Base-by-base conservation (phyloP, 1,139 yeast genomes). In the Candida sanyaensis region DNA sequence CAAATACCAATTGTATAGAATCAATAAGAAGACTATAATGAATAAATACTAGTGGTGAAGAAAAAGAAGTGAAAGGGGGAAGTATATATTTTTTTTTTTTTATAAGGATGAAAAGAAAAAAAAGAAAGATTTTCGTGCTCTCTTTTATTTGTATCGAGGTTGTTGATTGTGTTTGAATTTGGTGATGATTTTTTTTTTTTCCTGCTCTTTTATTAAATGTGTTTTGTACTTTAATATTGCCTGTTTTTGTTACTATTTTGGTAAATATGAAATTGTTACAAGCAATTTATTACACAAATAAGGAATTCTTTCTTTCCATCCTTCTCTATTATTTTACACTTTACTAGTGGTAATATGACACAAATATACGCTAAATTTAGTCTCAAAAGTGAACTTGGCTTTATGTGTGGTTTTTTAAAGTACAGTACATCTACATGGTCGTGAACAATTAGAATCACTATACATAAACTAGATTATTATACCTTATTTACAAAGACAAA, bases 171-270 rank as follows among this genome's bases (percentile, higher is more conserved):
- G 29, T 24, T 36, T 12, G 29, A 24, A 24, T 6, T 17, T 32
- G 12, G 24, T 36, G 39, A 27, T 36, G 39, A 24, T 36, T 27
- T 36, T 23, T 36, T 36, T 36, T 33, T 33, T 21, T 33, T 33
- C 17, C 21, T 2, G 21, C 21, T 17, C 21, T 33, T 8, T 32
- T 32, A n/a, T 32, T n/a, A 4, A 12, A n/a, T 12, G 6, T 32
- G 39, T 36, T 36, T 36, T 36, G 39, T 36, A 36, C 39, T 36
- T 36, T 36, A 24, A 36, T 23, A 36, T 36, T 36, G 28, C 29
- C 27, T 36, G 39, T 36, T 11, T 36, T 36, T 24, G 39, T 36
- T 23, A 36, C 29, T 36, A 28, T 6, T 11, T 7, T 11, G 4
- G 39, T 6, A 36, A 36, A 36, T 36, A 24, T 36, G 29, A 36